Evolutionary conservation across 805 yeast species (phyloP).

Genomic region (Barnettozyma sucrosica): DNA sequence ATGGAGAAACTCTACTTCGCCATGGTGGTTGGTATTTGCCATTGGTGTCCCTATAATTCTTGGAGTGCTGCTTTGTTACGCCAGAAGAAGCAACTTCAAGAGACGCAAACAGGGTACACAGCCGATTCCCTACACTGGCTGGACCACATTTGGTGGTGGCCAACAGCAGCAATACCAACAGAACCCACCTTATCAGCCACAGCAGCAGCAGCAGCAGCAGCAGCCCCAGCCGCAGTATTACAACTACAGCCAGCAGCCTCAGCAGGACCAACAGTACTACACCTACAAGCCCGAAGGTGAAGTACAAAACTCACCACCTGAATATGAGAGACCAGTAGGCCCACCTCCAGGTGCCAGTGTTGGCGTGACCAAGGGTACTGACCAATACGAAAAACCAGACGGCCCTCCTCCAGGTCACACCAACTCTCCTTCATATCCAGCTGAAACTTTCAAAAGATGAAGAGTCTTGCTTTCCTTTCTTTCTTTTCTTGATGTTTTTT

Average conservation of each 20-base stretch:
- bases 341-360: conserved; percentile 4
- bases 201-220: conserved; percentile 2
- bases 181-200: conserved; percentile 3
- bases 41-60: conserved; percentile 12
- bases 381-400: conserved; percentile 12
- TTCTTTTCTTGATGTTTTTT: background rate
- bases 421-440: conserved; percentile 6
- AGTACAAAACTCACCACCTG: conserved; percentile 1
- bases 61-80: conserved; percentile 1
- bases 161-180: conserved; percentile 7
- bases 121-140: conserved; percentile 20
- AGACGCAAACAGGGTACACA: conserved; percentile 17
- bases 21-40: conserved; percentile 20
- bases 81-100: conserved; percentile 14
- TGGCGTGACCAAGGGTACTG: background rate
- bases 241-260: background rate
- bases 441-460: conserved; percentile 5
- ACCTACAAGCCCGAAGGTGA: conserved; percentile 6
- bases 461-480: background rate
- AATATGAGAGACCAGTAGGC: conserved; percentile 9
- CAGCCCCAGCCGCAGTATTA: background rate
- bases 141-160: conserved; percentile 16
- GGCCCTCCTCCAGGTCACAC: conserved; percentile 14
- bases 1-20: conserved; percentile 1
- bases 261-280: conserved; percentile 10